Conservation (phyloP, 352 stramenopile genomes). For the Phytophthora fragariaefolia region DNA sequence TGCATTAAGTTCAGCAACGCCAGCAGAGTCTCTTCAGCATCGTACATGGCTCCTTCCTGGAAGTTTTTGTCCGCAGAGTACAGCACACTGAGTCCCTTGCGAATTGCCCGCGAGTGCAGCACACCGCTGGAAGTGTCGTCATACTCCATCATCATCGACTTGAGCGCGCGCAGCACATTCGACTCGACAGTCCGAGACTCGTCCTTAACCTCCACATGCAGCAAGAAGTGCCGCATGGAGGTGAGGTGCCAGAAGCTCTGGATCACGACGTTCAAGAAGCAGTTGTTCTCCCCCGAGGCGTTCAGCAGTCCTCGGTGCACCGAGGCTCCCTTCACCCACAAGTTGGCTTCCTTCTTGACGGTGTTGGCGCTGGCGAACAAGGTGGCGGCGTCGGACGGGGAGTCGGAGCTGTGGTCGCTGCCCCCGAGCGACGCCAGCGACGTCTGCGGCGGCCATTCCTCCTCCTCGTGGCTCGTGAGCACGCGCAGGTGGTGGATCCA, state of each 20-base stretch:
- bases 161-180: constrained; percentile 79
- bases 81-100: constrained; percentile 86
- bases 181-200: constrained; percentile 68
- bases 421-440: constrained; percentile 33
- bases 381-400: constrained; percentile 19
- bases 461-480: constrained; percentile 53
- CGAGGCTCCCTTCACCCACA: constrained; percentile 85
- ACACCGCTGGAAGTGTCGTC: constrained; percentile 82
- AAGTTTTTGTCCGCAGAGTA: constrained; percentile 88
- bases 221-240: constrained; percentile 85
- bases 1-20: constrained; percentile 88
- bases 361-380: constrained; percentile 18
- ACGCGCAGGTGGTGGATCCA: constrained; percentile 78
- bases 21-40: constrained; percentile 87
- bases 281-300: constrained; percentile 88
- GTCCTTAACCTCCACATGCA: constrained; percentile 89
- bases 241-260: constrained; percentile 93
- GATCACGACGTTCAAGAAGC: constrained; percentile 92
- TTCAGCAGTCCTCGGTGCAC: constrained; percentile 85
- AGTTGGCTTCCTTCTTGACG: constrained; percentile 67
- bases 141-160: constrained; percentile 87
- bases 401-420: constrained; percentile 42
- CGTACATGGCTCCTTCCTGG: constrained; percentile 88
- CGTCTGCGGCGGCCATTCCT: constrained; percentile 36
- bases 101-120: constrained; percentile 78